Percentiles rank a stretch among this genome's conserved stretches.
These are phyloP conservation scores for Pochonia chlamydosporia DNA, from an alignment of 2,329 filamentous ascomycete genomes.

Conservation along the genomic window DNA sequence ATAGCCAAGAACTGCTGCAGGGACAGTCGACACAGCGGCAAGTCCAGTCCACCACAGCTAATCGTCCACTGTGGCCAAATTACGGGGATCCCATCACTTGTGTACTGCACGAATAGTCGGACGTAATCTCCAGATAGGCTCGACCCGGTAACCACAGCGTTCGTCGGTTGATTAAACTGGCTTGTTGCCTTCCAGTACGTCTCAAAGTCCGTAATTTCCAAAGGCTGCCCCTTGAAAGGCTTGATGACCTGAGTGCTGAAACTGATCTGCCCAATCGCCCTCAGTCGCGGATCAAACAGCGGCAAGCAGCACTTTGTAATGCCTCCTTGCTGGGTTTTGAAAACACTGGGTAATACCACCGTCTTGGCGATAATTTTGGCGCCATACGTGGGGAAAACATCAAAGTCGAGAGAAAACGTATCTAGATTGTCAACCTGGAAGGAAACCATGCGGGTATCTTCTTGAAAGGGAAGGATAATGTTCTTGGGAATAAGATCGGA, in stretches of 20 bases:
- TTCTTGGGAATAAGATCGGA: slow-evolving; percentile 96
- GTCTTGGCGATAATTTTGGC: slow-evolving; percentile 97
- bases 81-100: slow-evolving; percentile 79
- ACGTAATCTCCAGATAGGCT: slow-evolving; percentile 96
- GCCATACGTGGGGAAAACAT: slow-evolving; percentile 95
- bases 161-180: slow-evolving; percentile 74
- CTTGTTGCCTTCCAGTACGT: slow-evolving; percentile 99
- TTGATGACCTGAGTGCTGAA: slow-evolving; percentile 97
- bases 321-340: slow-evolving; percentile 61
- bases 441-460: slow-evolving; percentile 87
- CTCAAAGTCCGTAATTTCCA: slow-evolving; percentile 97
- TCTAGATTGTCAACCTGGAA: slow-evolving; percentile 95
- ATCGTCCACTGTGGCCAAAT: slow-evolving; percentile 84
- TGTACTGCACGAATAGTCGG: slow-evolving; percentile 85
- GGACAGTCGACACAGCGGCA: slow-evolving; percentile 75
- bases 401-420: slow-evolving; percentile 91
- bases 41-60: slow-evolving; percentile 66
- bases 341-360: slow-evolving; percentile 82
- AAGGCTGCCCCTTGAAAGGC: slow-evolving; percentile 82
- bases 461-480: slow-evolving; percentile 89
- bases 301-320: slow-evolving; percentile 80
- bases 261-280: slow-evolving; percentile 87
- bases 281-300: slow-evolving; percentile 83
- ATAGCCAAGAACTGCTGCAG: slow-evolving; percentile 63
- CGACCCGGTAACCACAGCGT: slow-evolving; percentile 85